Base-by-base conservation (phyloP, 176 grass and related monocot species). In the Carex kokanica region DNA sequence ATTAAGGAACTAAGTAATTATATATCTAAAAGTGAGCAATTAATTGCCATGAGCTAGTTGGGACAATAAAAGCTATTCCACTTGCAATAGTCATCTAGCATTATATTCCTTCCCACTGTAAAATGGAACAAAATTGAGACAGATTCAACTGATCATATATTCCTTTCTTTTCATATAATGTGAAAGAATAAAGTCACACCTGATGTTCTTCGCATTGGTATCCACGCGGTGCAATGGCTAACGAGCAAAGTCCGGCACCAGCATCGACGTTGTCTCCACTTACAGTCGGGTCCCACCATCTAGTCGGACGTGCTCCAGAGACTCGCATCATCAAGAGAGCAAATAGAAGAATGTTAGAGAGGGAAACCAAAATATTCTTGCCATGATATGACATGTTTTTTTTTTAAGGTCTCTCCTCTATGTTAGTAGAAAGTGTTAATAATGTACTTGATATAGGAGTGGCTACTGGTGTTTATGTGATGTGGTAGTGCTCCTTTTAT, bases 171-270 rank as follows among this genome's bases (percentile, higher is more conserved):
- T 29, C 23, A 75, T 75, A 36, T 16, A 16, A 68, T 67, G 49
- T 20, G 40, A 70, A 51, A 29, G 18, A 83, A 53, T 23, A 41
- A 31, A 68, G 15, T 29, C 0, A 93, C 38, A 9, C 94, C 94
- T 91, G 78, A 31, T 88, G 88, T 88, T 97, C 94, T 13, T 97
- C 89, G 55, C 94, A 97, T 24, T 88, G 60, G 82, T 97, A 97
- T 4, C 91, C 94, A 47, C 53, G 74, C 16, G 89, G 94, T 23
- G 82, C 5, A 29, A 97, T 84, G 14, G 86, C 82, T 14, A 78
- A 65, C 17, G 85, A 52, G 80, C 94, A 97, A 15, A 84, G 53
- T 0, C 91, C 78, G 11, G 16, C 83, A 64, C 52, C 31, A 1
- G 56, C 27, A 17, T 84, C 82, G 0, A 25, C 10, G 38, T 6